These are phyloP conservation scores for Solanum ossicruentum DNA, from an alignment of 257 asterid species.

Conservation along the genomic window DNA sequence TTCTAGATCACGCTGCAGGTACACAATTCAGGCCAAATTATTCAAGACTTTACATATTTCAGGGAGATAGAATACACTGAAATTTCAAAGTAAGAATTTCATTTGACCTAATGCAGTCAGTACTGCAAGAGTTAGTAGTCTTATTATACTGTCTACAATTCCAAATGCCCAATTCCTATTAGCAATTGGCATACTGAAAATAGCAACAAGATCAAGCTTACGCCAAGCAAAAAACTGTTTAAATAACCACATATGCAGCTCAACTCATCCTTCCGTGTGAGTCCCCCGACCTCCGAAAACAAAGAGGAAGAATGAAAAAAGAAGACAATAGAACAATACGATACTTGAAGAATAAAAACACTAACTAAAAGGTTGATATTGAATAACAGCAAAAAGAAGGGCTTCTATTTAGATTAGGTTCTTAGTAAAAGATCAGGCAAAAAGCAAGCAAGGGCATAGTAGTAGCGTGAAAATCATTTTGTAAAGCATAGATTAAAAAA, in stretches of 20 bases:
- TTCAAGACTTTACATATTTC: not conserved
- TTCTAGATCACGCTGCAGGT: constrained; percentile 74
- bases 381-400: too few relatives aligned
- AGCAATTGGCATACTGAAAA: not conserved
- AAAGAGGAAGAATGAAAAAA: not conserved
- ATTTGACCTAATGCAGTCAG: not conserved
- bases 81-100: not conserved
- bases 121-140: not conserved
- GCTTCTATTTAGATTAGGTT: too few relatives aligned
- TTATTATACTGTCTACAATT: not conserved
- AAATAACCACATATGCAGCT: not conserved
- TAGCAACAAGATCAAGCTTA: not conserved
- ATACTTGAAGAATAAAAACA: not conserved
- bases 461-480: too few relatives aligned
- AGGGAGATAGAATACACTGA: not conserved
- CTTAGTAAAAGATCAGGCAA: too few relatives aligned
- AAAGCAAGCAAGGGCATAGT: too few relatives aligned
- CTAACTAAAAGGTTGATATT: not conserved
- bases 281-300: not conserved
- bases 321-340: not conserved
- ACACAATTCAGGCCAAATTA: not conserved
- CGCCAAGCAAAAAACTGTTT: not conserved
- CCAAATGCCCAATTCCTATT: not conserved
- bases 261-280: not conserved
- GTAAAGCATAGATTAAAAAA: too few relatives aligned